A percentile compares a stretch with the other conserved stretches of the same genome.
These are phyloP conservation scores for Kluyveromyces siamensis DNA, from an alignment of 805 yeast genomes.

Conservation along the genomic window DNA sequence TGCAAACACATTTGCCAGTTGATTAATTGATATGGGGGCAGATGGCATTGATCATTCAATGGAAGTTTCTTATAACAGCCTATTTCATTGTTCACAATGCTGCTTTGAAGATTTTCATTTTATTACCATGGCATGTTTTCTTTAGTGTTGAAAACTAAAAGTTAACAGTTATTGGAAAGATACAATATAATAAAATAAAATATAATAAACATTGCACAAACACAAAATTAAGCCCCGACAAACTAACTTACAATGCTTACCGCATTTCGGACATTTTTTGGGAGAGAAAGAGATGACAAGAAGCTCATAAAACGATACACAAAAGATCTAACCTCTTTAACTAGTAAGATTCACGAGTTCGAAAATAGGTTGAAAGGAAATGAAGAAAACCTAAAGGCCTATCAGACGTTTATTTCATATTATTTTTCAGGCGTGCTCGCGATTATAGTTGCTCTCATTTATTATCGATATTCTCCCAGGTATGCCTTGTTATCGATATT, in stretches of 20 bases:
- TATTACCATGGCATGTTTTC: neutral
- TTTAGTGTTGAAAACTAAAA: neutral
- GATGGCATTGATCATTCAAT: constrained; percentile 17
- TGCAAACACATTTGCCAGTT: constrained; percentile 13
- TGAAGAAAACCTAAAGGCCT: constrained; percentile 8
- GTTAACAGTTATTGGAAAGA: neutral
- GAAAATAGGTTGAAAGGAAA: constrained; percentile 16
- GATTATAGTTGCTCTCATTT: neutral
- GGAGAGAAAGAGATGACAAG: constrained; percentile 7
- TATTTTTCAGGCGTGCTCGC: neutral
- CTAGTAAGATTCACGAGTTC: constrained; percentile 19
- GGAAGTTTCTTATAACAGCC: neutral
- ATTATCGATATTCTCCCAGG: neutral
- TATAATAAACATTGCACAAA: neutral
- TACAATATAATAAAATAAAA: neutral
- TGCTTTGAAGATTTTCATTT: no score
- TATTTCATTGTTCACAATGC: neutral
- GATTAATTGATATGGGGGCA: constrained; percentile 16
- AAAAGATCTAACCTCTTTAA: constrained; percentile 20
- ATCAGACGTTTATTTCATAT: constrained; percentile 8
- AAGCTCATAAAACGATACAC: constrained; percentile 21
- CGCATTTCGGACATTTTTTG: constrained; percentile 6
- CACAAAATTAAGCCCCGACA: neutral
- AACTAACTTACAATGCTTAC: constrained; percentile 9
- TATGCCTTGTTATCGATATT: neutral